A percentile compares a stretch with the other conserved stretches of the same genome.
Evolutionary conservation across 306 rosid genomes (phyloP).

Genomic region (Vicia villosa): DNA sequence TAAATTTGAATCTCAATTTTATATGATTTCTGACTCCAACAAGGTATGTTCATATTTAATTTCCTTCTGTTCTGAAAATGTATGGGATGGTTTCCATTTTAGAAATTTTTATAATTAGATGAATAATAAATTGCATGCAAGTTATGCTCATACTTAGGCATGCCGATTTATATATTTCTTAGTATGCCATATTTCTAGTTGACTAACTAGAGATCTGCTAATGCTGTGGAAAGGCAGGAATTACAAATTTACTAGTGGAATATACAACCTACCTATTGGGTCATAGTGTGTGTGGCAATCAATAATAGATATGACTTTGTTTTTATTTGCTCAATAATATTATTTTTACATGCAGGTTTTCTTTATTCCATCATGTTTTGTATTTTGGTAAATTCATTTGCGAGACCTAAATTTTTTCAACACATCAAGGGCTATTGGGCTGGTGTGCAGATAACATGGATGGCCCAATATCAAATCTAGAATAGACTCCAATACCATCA

Average conservation of each 20-base stretch:
- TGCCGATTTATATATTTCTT: conserved; percentile 29
- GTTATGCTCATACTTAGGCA: conserved; percentile 21
- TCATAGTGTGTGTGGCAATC: conserved; percentile 17
- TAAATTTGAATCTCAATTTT: conserved; percentile 93
- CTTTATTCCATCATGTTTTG: conserved; percentile 17
- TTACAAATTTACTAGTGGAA: background rate
- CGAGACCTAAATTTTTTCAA: background rate
- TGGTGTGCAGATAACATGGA: background rate
- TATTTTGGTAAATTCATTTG: conserved; percentile 21
- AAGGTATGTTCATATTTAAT: conserved; percentile 59
- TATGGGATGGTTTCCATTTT: background rate
- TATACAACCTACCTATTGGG: conserved; percentile 21
- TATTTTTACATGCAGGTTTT: background rate
- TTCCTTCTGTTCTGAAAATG: conserved; percentile 23
- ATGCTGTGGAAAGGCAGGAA: background rate
- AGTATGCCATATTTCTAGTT: conserved; percentile 10
- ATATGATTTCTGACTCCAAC: conserved; percentile 82
- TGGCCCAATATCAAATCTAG: conserved; percentile 7
- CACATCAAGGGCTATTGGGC: background rate
- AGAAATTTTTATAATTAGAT: background rate
- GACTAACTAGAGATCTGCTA: background rate
- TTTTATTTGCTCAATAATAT: conserved; percentile 17
- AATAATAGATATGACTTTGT: conserved; percentile 1
- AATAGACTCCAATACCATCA: background rate
- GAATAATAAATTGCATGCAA: conserved; percentile 19